A percentile compares a stretch with the other conserved stretches of the same genome.
Evolutionary conservation across 768 basidiomycete species (phyloP).

Genomic region (Suillus sp.): DNA sequence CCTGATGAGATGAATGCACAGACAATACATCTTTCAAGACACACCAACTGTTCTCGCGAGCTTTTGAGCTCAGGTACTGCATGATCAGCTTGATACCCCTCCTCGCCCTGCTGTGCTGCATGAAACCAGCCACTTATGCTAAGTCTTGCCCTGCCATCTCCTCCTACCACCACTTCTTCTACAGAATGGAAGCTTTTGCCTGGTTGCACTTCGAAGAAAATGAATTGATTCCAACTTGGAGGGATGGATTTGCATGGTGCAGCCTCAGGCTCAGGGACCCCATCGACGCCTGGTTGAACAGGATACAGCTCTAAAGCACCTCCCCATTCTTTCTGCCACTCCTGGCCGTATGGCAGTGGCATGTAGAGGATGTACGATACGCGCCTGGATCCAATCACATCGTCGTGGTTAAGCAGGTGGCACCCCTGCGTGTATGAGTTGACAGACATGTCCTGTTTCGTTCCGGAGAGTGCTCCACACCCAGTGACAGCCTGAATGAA

Average conservation of each 20-base stretch:
- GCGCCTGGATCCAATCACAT: constrained; percentile 91
- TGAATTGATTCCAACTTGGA: constrained; percentile 88
- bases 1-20: constrained; percentile 14
- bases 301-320: constrained; percentile 95
- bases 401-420: constrained; percentile 97
- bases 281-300: constrained; percentile 55
- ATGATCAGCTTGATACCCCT: constrained; percentile 69
- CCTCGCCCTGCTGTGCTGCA: constrained; percentile 86
- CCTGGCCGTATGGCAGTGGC: constrained; percentile 70
- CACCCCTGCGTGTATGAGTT: constrained; percentile 90
- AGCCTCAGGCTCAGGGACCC: constrained; percentile 63
- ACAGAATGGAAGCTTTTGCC: constrained; percentile 96
- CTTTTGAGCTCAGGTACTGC: constrained; percentile 56
- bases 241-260: constrained; percentile 68
- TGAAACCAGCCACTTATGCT: constrained; percentile 99
- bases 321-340: constrained; percentile 90
- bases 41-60: constrained; percentile 90
- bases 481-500: constrained; percentile 88
- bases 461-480: constrained; percentile 88
- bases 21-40: constrained; percentile 34
- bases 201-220: constrained; percentile 92
- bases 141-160: constrained; percentile 72
- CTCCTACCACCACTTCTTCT: constrained; percentile 87
- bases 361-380: constrained; percentile 98
- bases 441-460: constrained; percentile 94